Conservation (phyloP, 2,329 filamentous ascomycete species). For the Cercospora sp. region DNA sequence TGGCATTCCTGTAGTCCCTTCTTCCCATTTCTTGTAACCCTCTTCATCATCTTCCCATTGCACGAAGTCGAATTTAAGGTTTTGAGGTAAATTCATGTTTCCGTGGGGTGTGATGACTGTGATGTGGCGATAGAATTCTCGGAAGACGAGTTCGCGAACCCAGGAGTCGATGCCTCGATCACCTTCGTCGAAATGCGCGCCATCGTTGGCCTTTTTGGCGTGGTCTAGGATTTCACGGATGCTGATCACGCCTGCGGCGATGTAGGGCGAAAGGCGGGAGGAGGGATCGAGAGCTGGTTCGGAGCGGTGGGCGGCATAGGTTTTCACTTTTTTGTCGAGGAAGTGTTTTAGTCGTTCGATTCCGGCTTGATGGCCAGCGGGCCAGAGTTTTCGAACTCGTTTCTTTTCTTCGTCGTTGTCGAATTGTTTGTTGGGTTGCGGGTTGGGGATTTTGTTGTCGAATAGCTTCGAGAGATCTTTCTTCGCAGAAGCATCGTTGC, state of each 20-base stretch:
- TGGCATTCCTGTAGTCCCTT: constrained; percentile 51
- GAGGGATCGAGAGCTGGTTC: constrained; percentile 47
- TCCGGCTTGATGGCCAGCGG: constrained; percentile 47
- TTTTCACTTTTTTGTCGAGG: constrained; percentile 42
- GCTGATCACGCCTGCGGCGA: constrained; percentile 49
- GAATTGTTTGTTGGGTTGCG: constrained; percentile 47
- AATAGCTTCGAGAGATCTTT: constrained; percentile 60
- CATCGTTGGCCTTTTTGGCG: constrained; percentile 46
- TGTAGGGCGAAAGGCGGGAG: constrained; percentile 48
- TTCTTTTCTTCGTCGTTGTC: constrained; percentile 42
- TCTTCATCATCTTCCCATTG: constrained; percentile 54
- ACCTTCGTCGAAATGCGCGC: constrained; percentile 47
- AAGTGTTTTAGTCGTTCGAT: constrained; percentile 46
- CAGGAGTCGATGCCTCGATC: constrained; percentile 45
- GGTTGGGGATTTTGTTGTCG: constrained; percentile 46
- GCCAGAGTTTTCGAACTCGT: constrained; percentile 48
- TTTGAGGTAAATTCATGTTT: constrained; percentile 53
- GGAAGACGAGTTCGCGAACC: constrained; percentile 56
- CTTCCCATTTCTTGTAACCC: constrained; percentile 52
- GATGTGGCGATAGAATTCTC: constrained; percentile 54
- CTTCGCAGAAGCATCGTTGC: constrained; percentile 49
- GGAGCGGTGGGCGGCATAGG: constrained; percentile 46
- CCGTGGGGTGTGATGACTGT: constrained; percentile 51
- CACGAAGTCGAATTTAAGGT: constrained; percentile 55
- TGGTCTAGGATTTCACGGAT: constrained; percentile 49